These are phyloP conservation scores for Naganishia onofrii DNA, from an alignment of 768 basidiomycete genomes.

Conservation along the genomic window DNA sequence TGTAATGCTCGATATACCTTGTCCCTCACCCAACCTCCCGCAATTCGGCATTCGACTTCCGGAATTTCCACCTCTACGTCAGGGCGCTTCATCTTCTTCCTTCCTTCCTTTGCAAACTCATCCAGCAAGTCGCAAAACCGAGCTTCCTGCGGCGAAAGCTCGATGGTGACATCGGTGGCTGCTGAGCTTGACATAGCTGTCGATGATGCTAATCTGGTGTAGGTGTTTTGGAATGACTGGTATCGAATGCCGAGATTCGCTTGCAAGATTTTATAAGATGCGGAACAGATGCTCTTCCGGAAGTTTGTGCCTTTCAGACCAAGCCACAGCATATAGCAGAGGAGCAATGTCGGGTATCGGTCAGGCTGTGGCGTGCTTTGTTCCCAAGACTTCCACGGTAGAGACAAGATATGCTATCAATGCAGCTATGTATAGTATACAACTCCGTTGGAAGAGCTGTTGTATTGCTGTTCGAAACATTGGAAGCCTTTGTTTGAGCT, in stretches of 20 bases:
- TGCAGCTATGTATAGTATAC: too few species aligned
- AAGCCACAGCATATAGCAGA: neutral
- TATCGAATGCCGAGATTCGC: neutral
- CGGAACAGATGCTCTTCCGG: neutral
- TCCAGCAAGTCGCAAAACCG: conserved; percentile 74
- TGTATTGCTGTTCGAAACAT: too few species aligned
- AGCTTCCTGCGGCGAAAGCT: conserved; percentile 66
- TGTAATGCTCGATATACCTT: conserved; percentile 63
- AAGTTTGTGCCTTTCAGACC: neutral
- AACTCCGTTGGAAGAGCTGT: too few species aligned
- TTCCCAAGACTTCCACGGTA: too few species aligned
- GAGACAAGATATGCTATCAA: too few species aligned
- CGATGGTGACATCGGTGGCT: conserved; percentile 12
- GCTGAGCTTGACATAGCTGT: neutral
- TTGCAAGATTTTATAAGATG: neutral
- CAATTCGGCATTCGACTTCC: conserved; percentile 70
- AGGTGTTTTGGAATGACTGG: neutral
- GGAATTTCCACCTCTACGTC: conserved; percentile 61
- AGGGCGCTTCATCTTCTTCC: conserved; percentile 38
- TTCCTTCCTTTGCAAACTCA: conserved; percentile 65
- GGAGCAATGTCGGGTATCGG: neutral
- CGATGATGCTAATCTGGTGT: neutral
- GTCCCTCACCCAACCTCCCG: conserved; percentile 97
- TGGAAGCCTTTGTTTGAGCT: too few species aligned
- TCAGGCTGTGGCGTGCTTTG: too few species aligned